Evolutionary conservation across 257 asterid species (phyloP).

Genomic region (Solanum commersonii): DNA sequence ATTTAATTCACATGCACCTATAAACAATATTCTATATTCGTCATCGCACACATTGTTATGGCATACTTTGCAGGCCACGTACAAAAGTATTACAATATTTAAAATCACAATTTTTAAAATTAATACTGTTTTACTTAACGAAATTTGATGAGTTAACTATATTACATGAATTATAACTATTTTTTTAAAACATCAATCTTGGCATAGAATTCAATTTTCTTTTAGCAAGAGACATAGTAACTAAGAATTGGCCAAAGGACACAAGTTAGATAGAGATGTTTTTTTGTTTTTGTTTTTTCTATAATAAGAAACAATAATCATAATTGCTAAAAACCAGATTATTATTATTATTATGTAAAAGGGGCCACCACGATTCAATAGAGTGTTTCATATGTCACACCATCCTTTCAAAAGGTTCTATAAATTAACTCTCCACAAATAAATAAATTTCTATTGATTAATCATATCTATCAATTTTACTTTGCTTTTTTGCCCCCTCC

Average conservation of each 20-base stretch:
- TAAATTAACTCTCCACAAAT: not conserved
- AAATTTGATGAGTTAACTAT: not conserved
- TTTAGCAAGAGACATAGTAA: not conserved
- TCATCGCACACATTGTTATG: not conserved
- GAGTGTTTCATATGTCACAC: slow-evolving; percentile 39
- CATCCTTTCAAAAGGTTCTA: slow-evolving; percentile 9
- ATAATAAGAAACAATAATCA: not conserved
- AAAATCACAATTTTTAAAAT: not conserved
- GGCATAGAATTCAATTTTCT: not conserved
- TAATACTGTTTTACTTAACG: not conserved
- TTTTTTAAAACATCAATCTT: not conserved
- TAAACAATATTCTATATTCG: too few species aligned
- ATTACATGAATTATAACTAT: not conserved
- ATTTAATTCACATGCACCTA: not conserved
- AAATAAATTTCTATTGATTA: not conserved
- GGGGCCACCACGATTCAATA: slow-evolving; percentile 27
- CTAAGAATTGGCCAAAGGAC: not conserved
- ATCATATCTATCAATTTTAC: not conserved
- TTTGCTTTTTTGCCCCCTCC: not conserved
- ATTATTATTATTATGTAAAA: slow-evolving; percentile 5
- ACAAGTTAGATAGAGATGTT: not conserved
- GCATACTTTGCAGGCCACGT: not conserved
- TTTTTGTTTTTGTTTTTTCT: not conserved
- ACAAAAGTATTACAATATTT: not conserved
- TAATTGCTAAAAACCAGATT: slow-evolving; percentile 25